These are phyloP conservation scores for Citeromyces hawaiiensis DNA, from an alignment of 1,139 yeast species.

Conservation along the genomic window DNA sequence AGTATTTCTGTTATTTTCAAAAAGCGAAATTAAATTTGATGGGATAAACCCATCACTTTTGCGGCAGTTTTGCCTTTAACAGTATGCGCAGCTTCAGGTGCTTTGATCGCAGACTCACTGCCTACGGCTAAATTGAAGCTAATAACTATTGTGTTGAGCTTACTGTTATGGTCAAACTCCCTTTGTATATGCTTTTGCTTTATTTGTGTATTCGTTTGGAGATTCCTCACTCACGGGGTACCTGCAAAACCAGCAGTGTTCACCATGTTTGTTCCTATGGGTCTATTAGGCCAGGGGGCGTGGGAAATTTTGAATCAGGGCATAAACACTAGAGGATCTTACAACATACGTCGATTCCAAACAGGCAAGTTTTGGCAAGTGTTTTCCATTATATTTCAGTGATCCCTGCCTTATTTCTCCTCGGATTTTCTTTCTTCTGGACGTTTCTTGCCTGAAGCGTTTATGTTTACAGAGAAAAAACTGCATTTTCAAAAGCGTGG, in stretches of 20 bases:
- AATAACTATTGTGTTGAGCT: slow-evolving; percentile 37
- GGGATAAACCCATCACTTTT: slow-evolving; percentile 31
- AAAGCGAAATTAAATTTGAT: slow-evolving; percentile 20
- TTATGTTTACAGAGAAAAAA: too few species aligned
- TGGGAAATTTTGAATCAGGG: slow-evolving; percentile 54
- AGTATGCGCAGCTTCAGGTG: slow-evolving; percentile 33
- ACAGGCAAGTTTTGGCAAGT: background rate
- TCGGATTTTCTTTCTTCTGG: background rate
- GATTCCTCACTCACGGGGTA: slow-evolving; percentile 40
- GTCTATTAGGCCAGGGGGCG: slow-evolving; percentile 74
- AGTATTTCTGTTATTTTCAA: slow-evolving; percentile 26
- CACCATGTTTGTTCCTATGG: slow-evolving; percentile 47
- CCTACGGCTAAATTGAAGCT: slow-evolving; percentile 29
- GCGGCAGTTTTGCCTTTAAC: slow-evolving; percentile 59
- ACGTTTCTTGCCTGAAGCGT: too few species aligned
- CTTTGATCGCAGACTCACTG: slow-evolving; percentile 1
- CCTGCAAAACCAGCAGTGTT: slow-evolving; percentile 35
- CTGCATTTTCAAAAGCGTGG: too few species aligned
- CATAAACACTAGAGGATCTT: slow-evolving; percentile 16
- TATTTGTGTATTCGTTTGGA: slow-evolving; percentile 43
- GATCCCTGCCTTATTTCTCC: background rate
- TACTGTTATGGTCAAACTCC: slow-evolving; percentile 58
- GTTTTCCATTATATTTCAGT: background rate
- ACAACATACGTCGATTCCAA: background rate
- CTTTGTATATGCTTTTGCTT: slow-evolving; percentile 44